Conservation (phyloP, 2,329 filamentous ascomycete species). For the Aspergillus proliferans region DNA sequence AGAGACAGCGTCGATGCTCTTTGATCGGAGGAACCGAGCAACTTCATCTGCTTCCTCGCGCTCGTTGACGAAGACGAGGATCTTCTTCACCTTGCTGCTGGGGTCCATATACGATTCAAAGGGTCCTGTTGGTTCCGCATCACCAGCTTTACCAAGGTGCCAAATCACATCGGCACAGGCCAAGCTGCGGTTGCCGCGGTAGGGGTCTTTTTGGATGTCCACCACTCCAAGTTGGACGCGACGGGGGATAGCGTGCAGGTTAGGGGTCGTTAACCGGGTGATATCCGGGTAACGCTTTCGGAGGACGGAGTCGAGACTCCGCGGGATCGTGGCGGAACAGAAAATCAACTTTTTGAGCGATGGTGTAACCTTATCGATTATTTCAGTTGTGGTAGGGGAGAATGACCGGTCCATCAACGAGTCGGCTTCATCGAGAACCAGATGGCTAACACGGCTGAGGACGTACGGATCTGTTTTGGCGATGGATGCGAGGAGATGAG, state of each 20-base stretch:
- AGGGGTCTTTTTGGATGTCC: slow-evolving; percentile 86
- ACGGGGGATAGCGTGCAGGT: slow-evolving; percentile 90
- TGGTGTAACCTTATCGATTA: slow-evolving; percentile 74
- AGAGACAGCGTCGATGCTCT: slow-evolving; percentile 82
- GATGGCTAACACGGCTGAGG: slow-evolving; percentile 79
- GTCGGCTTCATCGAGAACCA: slow-evolving; percentile 92
- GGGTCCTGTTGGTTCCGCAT: slow-evolving; percentile 27
- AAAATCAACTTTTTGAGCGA: slow-evolving; percentile 81
- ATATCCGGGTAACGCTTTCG: slow-evolving; percentile 75
- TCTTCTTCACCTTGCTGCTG: slow-evolving; percentile 61
- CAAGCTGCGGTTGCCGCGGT: slow-evolving; percentile 83
- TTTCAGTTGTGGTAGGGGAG: slow-evolving; percentile 69
- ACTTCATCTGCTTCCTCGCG: slow-evolving; percentile 80
- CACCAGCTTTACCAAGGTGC: slow-evolving; percentile 77
- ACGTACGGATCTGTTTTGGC: slow-evolving; percentile 86
- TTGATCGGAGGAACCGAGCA: slow-evolving; percentile 68
- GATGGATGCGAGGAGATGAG: slow-evolving; percentile 82
- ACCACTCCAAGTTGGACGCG: slow-evolving; percentile 91
- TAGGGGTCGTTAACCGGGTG: slow-evolving; percentile 82
- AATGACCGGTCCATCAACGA: slow-evolving; percentile 93
- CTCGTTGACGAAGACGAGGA: slow-evolving; percentile 96
- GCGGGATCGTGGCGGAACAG: slow-evolving; percentile 93
- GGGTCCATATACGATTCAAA: slow-evolving; percentile 36
- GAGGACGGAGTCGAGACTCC: slow-evolving; percentile 80
- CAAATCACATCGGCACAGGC: slow-evolving; percentile 94